phyloP scores from a whole-genome alignment of 306 rosid genomes.

The Vicia sativa region DNA sequence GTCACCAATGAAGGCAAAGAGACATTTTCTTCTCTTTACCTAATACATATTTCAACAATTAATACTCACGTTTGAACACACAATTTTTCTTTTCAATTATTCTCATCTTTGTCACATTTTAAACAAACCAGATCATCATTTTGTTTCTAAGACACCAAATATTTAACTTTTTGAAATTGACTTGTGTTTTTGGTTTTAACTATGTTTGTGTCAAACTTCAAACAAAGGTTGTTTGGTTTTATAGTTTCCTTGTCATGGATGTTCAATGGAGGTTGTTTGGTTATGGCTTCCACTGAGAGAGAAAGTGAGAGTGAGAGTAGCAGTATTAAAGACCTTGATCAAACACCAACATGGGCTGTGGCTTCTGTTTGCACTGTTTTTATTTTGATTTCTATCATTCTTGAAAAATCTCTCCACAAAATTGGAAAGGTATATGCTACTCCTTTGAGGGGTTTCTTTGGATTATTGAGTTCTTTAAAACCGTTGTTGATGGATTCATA shows the following conservation, averaged over 20 bases:
- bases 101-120: slow-evolving; percentile 8
- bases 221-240: slow-evolving; percentile 31
- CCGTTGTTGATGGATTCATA: not conserved
- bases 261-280: slow-evolving; percentile 34
- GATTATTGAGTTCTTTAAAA: not conserved
- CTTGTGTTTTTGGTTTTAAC: not conserved
- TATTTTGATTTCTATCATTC: slow-evolving; percentile 62
- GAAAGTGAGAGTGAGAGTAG: slow-evolving; percentile 33
- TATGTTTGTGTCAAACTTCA: slow-evolving; percentile 31
- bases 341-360: slow-evolving; percentile 95
- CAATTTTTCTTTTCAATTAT: not conserved
- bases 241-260: slow-evolving; percentile 26
- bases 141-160: slow-evolving; percentile 2
- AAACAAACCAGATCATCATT: not conserved
- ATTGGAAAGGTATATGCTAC: slow-evolving; percentile 65
- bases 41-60: not conserved
- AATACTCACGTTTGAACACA: slow-evolving; percentile 34
- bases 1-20: slow-evolving; percentile 13
- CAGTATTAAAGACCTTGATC: slow-evolving; percentile 59
- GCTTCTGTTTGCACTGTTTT: slow-evolving; percentile 79
- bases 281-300: slow-evolving; percentile 50
- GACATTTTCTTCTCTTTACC: not conserved
- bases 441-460: slow-evolving; percentile 19
- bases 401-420: slow-evolving; percentile 82
- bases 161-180: too few relatives aligned